Base-by-base conservation (phyloP, 2,329 filamentous ascomycete genomes). In the Fusarium cicatricum region DNA sequence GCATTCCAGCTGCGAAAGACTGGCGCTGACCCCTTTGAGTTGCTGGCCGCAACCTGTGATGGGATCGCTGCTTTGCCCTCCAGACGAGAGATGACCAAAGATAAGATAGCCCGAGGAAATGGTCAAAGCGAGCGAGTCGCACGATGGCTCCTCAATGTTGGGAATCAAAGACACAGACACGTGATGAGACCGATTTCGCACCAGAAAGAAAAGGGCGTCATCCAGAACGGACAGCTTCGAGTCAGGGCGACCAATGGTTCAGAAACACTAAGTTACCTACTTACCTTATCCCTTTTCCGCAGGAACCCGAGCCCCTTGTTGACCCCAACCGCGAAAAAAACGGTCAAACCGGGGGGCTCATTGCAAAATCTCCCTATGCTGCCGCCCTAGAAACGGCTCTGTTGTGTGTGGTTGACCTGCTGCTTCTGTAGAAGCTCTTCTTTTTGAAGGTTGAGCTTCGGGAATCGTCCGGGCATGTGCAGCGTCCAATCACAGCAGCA, bases 1-100 rank as follows among this genome's bases (percentile, higher is more conserved):
- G 72, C 73, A 75, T 75, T 71, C 72, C 71, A 71, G 67, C 67
- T 69, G 65, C 52, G 43, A 58, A 64, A 67, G 65, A 62, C 64
- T 64, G 55, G 67, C 63, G 60, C 65, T 65, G 67, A 66, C 70
- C 58, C 68, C 66, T 64, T 64, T 58, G 65, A 68, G 70, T 71
- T 68, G 64, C 68, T 69, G 67, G 65, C 70, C 70, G 69, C 70
- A 69, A 71, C 69, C 70, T 67, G 61, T 68, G 46, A 57, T 62
- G 58, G 63, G 66, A 70, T 62, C 61, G 59, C 61, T 62, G 55
- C 61, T 68, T 68, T 66, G 60, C 59, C 61, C 57, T 65, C 63
- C 29, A 39, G 36, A 53, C 28, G 51, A 60, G 56, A 58, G 66
- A 60, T 68, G 49, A 48, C 52, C 64, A 58, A 43, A 56, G 39